Evolutionary conservation across 352 stramenopile species (phyloP).

Genomic region (Lagenidium giganteum): DNA sequence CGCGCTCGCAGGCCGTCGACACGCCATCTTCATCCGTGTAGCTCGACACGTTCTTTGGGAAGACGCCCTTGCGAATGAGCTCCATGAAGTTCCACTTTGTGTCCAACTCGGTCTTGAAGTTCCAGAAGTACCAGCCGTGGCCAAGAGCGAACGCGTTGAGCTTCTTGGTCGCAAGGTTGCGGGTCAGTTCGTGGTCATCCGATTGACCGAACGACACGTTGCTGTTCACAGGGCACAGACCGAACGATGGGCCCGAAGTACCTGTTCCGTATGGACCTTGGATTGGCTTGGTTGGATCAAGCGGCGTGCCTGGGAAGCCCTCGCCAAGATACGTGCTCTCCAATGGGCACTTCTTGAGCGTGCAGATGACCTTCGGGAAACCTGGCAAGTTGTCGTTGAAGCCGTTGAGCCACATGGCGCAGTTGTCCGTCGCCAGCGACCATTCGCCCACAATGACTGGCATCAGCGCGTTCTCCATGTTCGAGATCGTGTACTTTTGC

Average conservation of each 20-base stretch:
- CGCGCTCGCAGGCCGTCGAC: conserved; percentile 52
- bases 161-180: conserved; percentile 88
- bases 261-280: conserved; percentile 81
- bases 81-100: conserved; percentile 89
- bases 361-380: conserved; percentile 90
- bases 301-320: conserved; percentile 85
- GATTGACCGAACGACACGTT: conserved; percentile 81
- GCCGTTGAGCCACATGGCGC: conserved; percentile 80
- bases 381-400: conserved; percentile 90
- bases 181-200: conserved; percentile 76
- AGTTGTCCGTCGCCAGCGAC: conserved; percentile 86
- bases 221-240: conserved; percentile 82
- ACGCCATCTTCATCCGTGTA: conserved; percentile 54
- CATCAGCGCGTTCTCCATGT: conserved; percentile 91
- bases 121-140: conserved; percentile 96
- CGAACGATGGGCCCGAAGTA: conserved; percentile 83
- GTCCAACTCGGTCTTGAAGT: conserved; percentile 92
- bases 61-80: conserved; percentile 45
- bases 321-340: conserved; percentile 85
- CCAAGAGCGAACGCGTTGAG: conserved; percentile 87
- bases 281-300: conserved; percentile 82
- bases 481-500: conserved; percentile 82
- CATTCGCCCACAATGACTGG: conserved; percentile 95
- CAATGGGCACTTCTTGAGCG: conserved; percentile 77
- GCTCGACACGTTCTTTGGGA: conserved; percentile 71